A percentile compares a stretch with the other conserved stretches of the same genome.
These are phyloP conservation scores for Rhodotorula diobovata DNA, from an alignment of 768 basidiomycete species.

Conservation along the genomic window DNA sequence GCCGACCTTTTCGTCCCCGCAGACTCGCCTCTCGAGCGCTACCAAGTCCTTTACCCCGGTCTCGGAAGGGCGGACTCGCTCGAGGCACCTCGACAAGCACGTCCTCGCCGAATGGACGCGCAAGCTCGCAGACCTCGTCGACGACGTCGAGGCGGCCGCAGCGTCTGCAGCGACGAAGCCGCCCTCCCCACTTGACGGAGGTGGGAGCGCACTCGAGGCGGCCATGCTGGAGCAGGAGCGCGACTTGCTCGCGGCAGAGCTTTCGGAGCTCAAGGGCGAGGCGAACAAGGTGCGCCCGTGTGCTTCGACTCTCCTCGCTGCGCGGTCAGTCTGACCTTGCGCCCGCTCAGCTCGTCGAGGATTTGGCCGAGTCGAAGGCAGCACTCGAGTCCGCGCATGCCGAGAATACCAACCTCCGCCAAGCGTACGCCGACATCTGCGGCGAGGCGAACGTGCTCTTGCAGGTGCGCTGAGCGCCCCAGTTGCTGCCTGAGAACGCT, in stretches of 20 bases:
- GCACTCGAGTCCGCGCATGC: not conserved
- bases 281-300: not conserved
- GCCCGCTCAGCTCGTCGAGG: slow-evolving; percentile 15
- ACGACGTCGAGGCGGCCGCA: not conserved
- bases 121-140: slow-evolving; percentile 16
- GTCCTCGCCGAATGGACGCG: slow-evolving; percentile 27
- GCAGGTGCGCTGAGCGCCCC: not conserved
- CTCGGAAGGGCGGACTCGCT: not conserved
- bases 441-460: slow-evolving; percentile 15
- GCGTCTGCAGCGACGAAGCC: not conserved
- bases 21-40: not conserved
- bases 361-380: not conserved
- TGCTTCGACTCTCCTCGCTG: too few relatives aligned
- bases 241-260: slow-evolving; percentile 24
- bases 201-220: slow-evolving; percentile 8
- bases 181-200: not conserved
- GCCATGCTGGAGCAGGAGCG: slow-evolving; percentile 33
- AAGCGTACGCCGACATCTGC: slow-evolving; percentile 25
- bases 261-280: slow-evolving; percentile 16
- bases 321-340: rapidly evolving
- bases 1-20: not conserved
- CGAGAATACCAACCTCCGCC: slow-evolving; percentile 14
- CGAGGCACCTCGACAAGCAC: slow-evolving; percentile 10
- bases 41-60: not conserved
- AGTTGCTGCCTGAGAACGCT: not conserved